Evolutionary conservation across 2,329 filamentous ascomycete species (phyloP), one percentile per base, ranked within the genome.

Genomic region (Trichoderma endophyticum): DNA sequence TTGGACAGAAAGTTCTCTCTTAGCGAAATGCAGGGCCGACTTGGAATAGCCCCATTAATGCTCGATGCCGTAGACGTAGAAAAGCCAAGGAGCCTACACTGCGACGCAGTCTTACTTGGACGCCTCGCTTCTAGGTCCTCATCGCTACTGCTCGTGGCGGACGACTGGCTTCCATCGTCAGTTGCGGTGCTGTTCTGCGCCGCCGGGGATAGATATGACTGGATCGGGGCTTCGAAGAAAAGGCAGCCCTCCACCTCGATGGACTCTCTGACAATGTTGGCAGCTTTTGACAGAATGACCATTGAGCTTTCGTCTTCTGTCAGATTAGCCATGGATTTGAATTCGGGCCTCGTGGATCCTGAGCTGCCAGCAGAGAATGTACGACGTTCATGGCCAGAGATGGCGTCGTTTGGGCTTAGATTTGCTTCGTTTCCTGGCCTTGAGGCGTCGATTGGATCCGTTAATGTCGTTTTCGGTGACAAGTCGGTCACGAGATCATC

Each of bases 251-350:
- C 82, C 0, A 82, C 78, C 15, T 83, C 81, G 4, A 86, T 76
- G 0, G 83, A 81, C 34, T 84, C 78, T 1, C 82, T 76, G 8
- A 86, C 78, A 2, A 86, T 78, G 26, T 81, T 81, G 14, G 84
- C 82, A 11, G 85, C 85, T 26, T 82, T 83, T 0, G 81, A 81
- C 62, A 85, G 84, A 2, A 85, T 75, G 6, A 76, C 62, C 0
- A 62, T 34, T 4, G 73, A 48, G 66, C 71, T 65, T 70, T 64
- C 11, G 30, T 68, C 28, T 1, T 72, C 69, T 28, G 70, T 39
- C n/a, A 21, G 59, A 8, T 34, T 63, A 56, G 18, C 62, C 15
- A 61, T 59, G 8, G 11, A 59, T 18, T 65, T 73, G 5, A 26
- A 24, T 26, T 57, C 48, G 6, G 68, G 36, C 6, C 18, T 24